These are phyloP conservation scores for Populus ilicifolia DNA, from an alignment of 345 rosid genomes.

Conservation along the genomic window DNA sequence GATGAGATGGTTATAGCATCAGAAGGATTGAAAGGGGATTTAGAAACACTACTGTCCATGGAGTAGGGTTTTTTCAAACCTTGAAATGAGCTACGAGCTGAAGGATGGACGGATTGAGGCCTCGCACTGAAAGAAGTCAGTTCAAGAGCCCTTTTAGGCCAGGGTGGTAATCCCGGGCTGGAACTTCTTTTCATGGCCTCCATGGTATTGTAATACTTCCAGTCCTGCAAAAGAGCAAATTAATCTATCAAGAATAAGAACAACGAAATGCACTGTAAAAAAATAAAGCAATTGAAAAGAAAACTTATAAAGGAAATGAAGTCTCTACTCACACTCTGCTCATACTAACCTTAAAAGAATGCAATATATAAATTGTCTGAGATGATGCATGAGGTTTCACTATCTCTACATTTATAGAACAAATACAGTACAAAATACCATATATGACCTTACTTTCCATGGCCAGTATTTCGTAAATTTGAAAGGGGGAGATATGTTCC, in stretches of 20 bases:
- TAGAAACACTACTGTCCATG: neutral
- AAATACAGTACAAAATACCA: neutral
- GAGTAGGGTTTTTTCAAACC: conserved; percentile 12
- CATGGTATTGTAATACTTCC: neutral
- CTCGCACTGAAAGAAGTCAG: neutral
- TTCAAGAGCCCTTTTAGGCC: neutral
- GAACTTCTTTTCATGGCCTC: neutral
- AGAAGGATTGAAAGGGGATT: neutral
- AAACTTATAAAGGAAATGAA: neutral
- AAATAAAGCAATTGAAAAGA: neutral
- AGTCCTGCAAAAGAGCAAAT: conserved; percentile 10
- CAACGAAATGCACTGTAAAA: neutral
- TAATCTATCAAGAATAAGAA: neutral
- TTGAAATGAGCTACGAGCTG: conserved; percentile 3
- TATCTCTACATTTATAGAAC: conserved; percentile 8
- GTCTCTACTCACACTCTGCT: neutral
- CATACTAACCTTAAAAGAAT: neutral
- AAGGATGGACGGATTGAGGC: neutral
- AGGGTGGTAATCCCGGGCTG: neutral
- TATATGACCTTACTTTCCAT: neutral
- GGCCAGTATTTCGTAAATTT: conserved; percentile 1
- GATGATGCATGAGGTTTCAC: conserved; percentile 1
- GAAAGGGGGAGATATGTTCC: no score
- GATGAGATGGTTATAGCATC: neutral
- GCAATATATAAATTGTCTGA: neutral